A percentile compares a stretch with the other conserved stretches of the same genome.
phyloP scores from a whole-genome alignment of 345 rosid species.

The Noccaea caerulescens region DNA sequence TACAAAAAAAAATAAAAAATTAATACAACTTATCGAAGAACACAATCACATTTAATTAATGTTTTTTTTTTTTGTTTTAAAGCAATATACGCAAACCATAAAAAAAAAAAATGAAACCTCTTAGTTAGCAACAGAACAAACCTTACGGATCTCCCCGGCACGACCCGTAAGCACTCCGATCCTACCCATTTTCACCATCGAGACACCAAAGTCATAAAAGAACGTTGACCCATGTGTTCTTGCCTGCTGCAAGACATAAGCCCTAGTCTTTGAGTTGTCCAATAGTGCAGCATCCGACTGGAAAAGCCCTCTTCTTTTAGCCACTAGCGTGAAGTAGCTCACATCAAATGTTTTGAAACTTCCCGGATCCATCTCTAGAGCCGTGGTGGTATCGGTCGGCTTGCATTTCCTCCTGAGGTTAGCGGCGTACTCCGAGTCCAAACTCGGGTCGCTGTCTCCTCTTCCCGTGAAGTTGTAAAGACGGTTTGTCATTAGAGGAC shows the following conservation, averaged over 20 bases:
- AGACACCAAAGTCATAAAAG: slow-evolving; percentile 58
- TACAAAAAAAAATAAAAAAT: neutral
- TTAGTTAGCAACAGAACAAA: slow-evolving; percentile 51
- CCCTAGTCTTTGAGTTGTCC: slow-evolving; percentile 40
- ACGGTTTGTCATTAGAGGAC: slow-evolving; percentile 56
- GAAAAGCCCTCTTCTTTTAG: slow-evolving; percentile 56
- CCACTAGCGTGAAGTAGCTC: slow-evolving; percentile 50
- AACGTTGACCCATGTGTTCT: slow-evolving; percentile 24
- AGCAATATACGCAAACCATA: no score
- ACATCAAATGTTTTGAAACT: slow-evolving; percentile 52
- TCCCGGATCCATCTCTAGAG: slow-evolving; percentile 64
- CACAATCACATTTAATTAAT: no score
- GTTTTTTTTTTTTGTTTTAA: no score
- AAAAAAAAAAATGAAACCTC: no score
- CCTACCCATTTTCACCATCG: slow-evolving; percentile 65
- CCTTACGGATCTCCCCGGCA: slow-evolving; percentile 61
- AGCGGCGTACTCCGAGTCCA: slow-evolving; percentile 49
- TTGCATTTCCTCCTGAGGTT: slow-evolving; percentile 59
- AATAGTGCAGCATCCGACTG: slow-evolving; percentile 69
- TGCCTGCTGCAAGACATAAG: slow-evolving; percentile 22
- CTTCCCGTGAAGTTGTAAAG: slow-evolving; percentile 73
- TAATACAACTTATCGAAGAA: slow-evolving; percentile 18
- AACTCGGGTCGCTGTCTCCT: slow-evolving; percentile 65
- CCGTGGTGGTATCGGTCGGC: slow-evolving; percentile 40
- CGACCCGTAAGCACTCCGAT: slow-evolving; percentile 49